phyloP scores from a whole-genome alignment of 2,329 filamentous ascomycete genomes.

The Sporothrix pallida region DNA sequence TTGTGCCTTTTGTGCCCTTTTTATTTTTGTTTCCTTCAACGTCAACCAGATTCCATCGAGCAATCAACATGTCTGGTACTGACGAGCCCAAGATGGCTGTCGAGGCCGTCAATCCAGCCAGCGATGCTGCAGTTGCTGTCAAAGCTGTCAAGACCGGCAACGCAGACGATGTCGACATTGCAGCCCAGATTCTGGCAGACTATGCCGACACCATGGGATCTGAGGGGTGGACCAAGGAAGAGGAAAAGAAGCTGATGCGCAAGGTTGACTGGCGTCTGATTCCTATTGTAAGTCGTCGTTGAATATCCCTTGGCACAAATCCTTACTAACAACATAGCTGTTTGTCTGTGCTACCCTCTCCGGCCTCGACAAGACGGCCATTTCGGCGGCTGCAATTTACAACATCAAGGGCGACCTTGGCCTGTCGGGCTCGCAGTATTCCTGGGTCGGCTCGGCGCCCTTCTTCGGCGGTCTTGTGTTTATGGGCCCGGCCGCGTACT shows the following conservation, averaged over 20 bases:
- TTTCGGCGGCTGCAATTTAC: slow-evolving; percentile 42
- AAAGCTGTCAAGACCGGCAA: slow-evolving; percentile 41
- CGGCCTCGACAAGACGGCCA: slow-evolving; percentile 40
- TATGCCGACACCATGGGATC: slow-evolving; percentile 37
- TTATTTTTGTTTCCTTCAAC: no score
- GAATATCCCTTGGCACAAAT: slow-evolving; percentile 35
- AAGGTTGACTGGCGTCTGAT: slow-evolving; percentile 38
- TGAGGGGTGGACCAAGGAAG: slow-evolving; percentile 37
- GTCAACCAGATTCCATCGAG: no score
- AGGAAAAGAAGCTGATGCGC: slow-evolving; percentile 36
- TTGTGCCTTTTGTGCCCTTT: no score
- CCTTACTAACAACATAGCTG: slow-evolving; percentile 8
- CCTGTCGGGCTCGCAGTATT: slow-evolving; percentile 41
- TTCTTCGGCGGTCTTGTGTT: slow-evolving; percentile 40
- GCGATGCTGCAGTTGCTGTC: slow-evolving; percentile 32
- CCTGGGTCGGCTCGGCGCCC: slow-evolving; percentile 40
- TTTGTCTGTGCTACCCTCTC: slow-evolving; percentile 34
- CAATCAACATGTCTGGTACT: neutral
- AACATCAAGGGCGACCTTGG: slow-evolving; percentile 39
- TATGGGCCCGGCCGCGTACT: slow-evolving; percentile 40
- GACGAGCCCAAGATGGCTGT: neutral
- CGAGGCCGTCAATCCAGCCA: neutral
- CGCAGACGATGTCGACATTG: slow-evolving; percentile 41
- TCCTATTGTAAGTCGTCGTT: slow-evolving; percentile 36
- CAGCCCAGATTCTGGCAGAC: slow-evolving; percentile 41